phyloP scores from a whole-genome alignment of 805 yeast genomes.

The Barnettozyma pratensis region DNA sequence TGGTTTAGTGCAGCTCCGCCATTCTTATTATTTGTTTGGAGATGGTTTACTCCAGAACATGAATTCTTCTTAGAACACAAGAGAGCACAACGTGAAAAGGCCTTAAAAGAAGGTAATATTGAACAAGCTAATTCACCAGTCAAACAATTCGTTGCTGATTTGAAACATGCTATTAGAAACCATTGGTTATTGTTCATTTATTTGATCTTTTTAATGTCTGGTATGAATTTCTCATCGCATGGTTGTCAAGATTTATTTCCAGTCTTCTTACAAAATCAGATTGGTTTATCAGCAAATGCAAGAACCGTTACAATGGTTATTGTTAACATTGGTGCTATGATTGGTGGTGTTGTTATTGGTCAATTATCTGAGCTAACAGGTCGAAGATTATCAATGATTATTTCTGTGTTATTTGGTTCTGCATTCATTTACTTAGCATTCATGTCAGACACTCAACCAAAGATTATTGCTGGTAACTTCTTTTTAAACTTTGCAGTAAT shows the following conservation, averaged over 20 bases:
- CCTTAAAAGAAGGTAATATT: slow-evolving; percentile 23
- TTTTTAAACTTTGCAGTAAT: slow-evolving; percentile 62
- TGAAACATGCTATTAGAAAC: slow-evolving; percentile 33
- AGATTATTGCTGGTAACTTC: slow-evolving; percentile 55
- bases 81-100: slow-evolving; percentile 19
- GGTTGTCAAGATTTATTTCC: slow-evolving; percentile 75
- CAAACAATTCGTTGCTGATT: slow-evolving; percentile 23
- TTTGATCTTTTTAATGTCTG: slow-evolving; percentile 57
- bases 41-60: slow-evolving; percentile 57
- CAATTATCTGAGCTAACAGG: slow-evolving; percentile 55
- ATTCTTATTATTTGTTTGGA: slow-evolving; percentile 51
- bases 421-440: slow-evolving; percentile 61
- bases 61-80: slow-evolving; percentile 39
- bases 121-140: slow-evolving; percentile 17
- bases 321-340: slow-evolving; percentile 61
- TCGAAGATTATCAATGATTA: slow-evolving; percentile 50
- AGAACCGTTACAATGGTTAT: slow-evolving; percentile 58
- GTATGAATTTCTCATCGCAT: slow-evolving; percentile 67
- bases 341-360: slow-evolving; percentile 58
- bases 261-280: slow-evolving; percentile 52
- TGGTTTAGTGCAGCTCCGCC: slow-evolving; percentile 76
- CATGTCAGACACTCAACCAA: slow-evolving; percentile 29
- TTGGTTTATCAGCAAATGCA: slow-evolving; percentile 38
- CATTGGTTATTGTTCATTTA: slow-evolving; percentile 62
- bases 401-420: slow-evolving; percentile 49